A percentile compares a stretch with the other conserved stretches of the same genome.
Evolutionary conservation across 1,284 basidiomycete genomes (phyloP).

Genomic region (Boletus sp.): DNA sequence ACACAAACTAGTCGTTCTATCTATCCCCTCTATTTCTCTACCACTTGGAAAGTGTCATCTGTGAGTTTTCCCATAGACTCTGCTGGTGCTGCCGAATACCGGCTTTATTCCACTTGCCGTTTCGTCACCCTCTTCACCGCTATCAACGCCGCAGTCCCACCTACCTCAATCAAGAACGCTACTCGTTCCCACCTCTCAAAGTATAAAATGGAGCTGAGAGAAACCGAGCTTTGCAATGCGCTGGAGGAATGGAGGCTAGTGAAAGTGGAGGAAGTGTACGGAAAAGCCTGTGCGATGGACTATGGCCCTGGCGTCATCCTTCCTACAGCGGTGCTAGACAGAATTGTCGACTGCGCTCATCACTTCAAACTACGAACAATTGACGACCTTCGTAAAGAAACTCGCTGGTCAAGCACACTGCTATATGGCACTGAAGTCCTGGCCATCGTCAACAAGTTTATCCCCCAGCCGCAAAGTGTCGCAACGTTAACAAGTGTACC

Average conservation of each 20-base stretch:
- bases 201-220: background rate
- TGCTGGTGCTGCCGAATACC: too few species aligned
- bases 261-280: background rate
- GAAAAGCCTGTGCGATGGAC: background rate
- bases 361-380: background rate
- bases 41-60: too few species aligned
- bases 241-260: background rate
- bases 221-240: background rate
- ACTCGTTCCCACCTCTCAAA: background rate
- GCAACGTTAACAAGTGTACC: background rate
- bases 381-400: background rate
- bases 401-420: background rate
- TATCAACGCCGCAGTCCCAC: too few species aligned
- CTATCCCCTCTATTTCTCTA: too few species aligned
- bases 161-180: background rate
- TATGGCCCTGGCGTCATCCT: background rate
- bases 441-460: background rate
- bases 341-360: background rate
- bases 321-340: background rate
- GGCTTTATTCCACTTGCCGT: too few species aligned
- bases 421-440: background rate
- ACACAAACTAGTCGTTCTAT: too few species aligned
- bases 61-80: too few species aligned
- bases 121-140: too few species aligned
- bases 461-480: background rate